phyloP scores from a whole-genome alignment of 345 rosid genomes.

The Combretum micranthum region DNA sequence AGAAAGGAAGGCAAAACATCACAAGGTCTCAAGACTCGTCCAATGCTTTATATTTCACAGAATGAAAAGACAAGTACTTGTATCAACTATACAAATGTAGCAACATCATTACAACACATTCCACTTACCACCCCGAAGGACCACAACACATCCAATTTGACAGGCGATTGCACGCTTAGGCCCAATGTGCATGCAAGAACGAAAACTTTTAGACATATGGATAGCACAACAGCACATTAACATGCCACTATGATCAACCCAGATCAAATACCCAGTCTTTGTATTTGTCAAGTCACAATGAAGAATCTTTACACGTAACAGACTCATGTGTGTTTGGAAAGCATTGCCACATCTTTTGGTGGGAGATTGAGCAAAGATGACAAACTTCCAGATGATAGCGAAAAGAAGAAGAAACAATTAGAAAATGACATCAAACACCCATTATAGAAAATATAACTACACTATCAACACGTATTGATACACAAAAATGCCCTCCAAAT shows the following conservation, averaged over 20 bases:
- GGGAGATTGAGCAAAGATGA: conserved; percentile 3
- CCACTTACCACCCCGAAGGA: not conserved
- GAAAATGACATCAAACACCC: conserved; percentile 22
- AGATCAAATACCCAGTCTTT: too few relatives aligned
- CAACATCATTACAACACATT: not conserved
- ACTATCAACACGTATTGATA: conserved; percentile 20
- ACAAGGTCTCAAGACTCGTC: too few relatives aligned
- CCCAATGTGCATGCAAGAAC: too few relatives aligned
- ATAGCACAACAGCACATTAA: too few relatives aligned
- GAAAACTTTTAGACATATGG: too few relatives aligned
- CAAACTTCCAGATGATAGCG: not conserved
- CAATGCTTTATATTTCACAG: too few relatives aligned
- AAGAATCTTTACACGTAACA: not conserved
- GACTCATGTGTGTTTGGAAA: not conserved
- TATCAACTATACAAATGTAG: not conserved
- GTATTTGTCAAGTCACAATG: too few relatives aligned
- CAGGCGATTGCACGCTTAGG: too few relatives aligned
- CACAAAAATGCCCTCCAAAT: conserved; percentile 22
- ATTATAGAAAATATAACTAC: conserved; percentile 22
- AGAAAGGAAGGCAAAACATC: too few relatives aligned
- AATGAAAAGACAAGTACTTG: too few relatives aligned
- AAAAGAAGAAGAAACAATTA: conserved; percentile 8
- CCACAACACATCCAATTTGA: too few relatives aligned
- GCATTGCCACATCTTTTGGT: not conserved
- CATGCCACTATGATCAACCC: too few relatives aligned